A percentile compares a stretch with the other conserved stretches of the same genome.
Evolutionary conservation across 495 filamentous ascomycete species (phyloP).

Genomic region (Aspergillus ellipticus): DNA sequence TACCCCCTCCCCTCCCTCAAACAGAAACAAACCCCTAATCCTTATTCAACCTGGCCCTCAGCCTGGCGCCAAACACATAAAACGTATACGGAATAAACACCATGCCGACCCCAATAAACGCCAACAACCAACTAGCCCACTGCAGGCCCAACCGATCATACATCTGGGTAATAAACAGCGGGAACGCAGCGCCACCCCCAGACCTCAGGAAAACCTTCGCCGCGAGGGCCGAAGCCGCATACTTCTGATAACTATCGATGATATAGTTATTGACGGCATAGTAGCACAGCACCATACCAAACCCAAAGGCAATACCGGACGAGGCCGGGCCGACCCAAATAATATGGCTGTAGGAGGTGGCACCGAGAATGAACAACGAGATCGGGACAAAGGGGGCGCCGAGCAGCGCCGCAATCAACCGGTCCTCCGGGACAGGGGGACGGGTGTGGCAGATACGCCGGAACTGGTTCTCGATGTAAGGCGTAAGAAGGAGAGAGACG

Average conservation of each 20-base stretch:
- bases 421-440: slow-evolving; percentile 32
- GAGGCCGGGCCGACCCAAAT: slow-evolving; percentile 64
- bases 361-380: slow-evolving; percentile 54
- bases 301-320: slow-evolving; percentile 61
- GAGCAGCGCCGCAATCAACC: slow-evolving; percentile 32
- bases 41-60: slow-evolving; percentile 20
- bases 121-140: slow-evolving; percentile 55
- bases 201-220: slow-evolving; percentile 33
- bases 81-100: slow-evolving; percentile 46
- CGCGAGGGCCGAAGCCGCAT: slow-evolving; percentile 32
- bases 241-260: slow-evolving; percentile 57
- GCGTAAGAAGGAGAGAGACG: slow-evolving; percentile 42
- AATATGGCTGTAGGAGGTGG: slow-evolving; percentile 56
- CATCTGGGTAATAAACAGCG: slow-evolving; percentile 50
- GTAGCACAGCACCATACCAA: slow-evolving; percentile 66
- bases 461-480: slow-evolving; percentile 35
- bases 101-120: slow-evolving; percentile 48
- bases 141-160: slow-evolving; percentile 49
- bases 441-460: slow-evolving; percentile 17
- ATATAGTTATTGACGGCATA: slow-evolving; percentile 68
- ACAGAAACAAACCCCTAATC: background rate
- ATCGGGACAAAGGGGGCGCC: slow-evolving; percentile 36
- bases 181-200: slow-evolving; percentile 40
- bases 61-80: slow-evolving; percentile 22
- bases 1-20: background rate